A percentile compares a stretch with the other conserved stretches of the same genome.
Evolutionary conservation across 768 basidiomycete species (phyloP).

Genomic region (Floccularia luteovirens): DNA sequence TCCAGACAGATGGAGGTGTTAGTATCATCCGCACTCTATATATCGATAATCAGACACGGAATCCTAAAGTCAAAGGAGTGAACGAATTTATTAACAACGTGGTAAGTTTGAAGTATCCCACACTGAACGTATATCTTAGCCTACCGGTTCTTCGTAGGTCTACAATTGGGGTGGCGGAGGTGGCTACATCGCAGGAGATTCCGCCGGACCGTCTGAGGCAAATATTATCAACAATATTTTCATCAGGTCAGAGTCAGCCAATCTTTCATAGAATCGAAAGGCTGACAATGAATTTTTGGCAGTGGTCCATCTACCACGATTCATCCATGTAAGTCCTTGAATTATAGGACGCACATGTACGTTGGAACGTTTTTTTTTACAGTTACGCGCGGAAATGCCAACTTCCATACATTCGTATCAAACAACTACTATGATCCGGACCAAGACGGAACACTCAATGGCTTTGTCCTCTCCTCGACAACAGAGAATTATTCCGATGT

Average conservation of each 20-base stretch:
- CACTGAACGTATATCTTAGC: not conserved
- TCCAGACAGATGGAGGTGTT: conserved; percentile 25
- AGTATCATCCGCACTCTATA: conserved; percentile 27
- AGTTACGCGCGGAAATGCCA: conserved; percentile 27
- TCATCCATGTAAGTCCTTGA: conserved; percentile 14
- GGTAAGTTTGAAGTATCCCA: conserved; percentile 10
- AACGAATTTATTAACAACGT: conserved; percentile 29
- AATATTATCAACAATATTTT: conserved; percentile 27
- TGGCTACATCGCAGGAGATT: conserved; percentile 27
- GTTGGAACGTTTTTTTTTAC: not conserved
- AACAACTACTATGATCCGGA: conserved; percentile 26
- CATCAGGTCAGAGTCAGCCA: conserved; percentile 15
- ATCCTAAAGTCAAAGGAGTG: conserved; percentile 28
- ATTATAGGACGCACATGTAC: not conserved
- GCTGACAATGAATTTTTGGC: not conserved
- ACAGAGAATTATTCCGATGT: conserved; percentile 23
- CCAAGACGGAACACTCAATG: conserved; percentile 22
- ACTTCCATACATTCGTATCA: conserved; percentile 26
- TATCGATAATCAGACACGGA: conserved; percentile 27
- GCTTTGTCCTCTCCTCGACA: conserved; percentile 16
- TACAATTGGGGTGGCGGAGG: conserved; percentile 27
- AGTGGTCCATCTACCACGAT: conserved; percentile 23
- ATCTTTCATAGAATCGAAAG: not conserved
- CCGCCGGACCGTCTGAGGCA: conserved; percentile 21
- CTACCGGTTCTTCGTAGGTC: conserved; percentile 9